These are phyloP conservation scores for Curvularia eragrostidis DNA, from an alignment of 2,329 filamentous ascomycete species.

Conservation along the genomic window DNA sequence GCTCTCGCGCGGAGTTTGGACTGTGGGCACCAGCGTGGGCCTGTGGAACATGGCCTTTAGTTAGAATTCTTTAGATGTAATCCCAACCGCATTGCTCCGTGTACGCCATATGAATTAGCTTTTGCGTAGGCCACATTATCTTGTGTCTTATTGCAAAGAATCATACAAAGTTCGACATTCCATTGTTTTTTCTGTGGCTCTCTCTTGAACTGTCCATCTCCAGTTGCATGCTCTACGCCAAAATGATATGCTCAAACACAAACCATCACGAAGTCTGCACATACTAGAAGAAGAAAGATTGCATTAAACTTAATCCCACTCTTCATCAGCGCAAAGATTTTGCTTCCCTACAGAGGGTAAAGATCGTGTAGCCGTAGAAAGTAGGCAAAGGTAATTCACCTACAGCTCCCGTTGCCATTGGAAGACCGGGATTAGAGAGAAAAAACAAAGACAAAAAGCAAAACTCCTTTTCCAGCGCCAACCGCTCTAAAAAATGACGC, in stretches of 20 bases:
- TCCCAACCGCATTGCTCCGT: not conserved
- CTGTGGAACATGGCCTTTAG: not conserved
- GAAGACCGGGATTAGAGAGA: not conserved
- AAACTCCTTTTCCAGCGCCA: not conserved
- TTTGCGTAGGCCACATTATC: not conserved
- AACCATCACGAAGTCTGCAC: not conserved
- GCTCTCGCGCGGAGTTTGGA: conserved; percentile 26
- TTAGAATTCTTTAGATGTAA: not conserved
- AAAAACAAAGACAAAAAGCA: not conserved
- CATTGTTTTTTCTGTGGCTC: not conserved
- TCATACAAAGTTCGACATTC: not conserved
- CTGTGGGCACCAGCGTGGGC: not conserved
- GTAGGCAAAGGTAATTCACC: not conserved
- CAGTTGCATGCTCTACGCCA: not conserved
- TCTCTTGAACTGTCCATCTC: not conserved
- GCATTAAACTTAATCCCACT: not conserved
- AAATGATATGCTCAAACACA: no score
- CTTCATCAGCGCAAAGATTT: not conserved
- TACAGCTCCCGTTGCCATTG: not conserved
- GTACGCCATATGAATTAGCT: not conserved
- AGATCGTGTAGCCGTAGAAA: not conserved
- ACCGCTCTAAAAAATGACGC: not conserved
- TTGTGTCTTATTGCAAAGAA: not conserved
- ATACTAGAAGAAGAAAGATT: not conserved
- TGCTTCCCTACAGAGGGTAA: not conserved